Conservation (phyloP, 805 yeast genomes). For the Isabelozyma gotoi region DNA sequence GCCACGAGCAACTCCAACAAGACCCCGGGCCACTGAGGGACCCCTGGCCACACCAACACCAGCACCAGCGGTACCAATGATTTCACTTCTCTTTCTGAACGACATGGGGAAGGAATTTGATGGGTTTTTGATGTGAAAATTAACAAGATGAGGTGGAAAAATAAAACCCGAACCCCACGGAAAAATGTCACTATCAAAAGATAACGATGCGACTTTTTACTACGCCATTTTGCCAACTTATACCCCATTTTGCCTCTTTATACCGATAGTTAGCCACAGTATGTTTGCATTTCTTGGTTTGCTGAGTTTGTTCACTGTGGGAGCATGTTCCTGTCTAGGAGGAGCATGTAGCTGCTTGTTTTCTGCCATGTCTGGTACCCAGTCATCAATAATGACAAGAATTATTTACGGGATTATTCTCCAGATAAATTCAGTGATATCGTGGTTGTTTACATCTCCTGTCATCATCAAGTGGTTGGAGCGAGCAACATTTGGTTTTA, state of each 20-base stretch:
- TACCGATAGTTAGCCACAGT: no score
- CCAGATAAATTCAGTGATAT: constrained; percentile 71
- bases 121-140: neutral
- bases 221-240: neutral
- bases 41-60: constrained; percentile 4
- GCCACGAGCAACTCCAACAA: constrained; percentile 3
- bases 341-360: constrained; percentile 55
- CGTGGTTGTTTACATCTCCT: constrained; percentile 92
- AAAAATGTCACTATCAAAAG: neutral
- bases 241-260: no score
- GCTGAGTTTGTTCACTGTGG: neutral
- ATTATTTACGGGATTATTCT: constrained; percentile 80
- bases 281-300: neutral
- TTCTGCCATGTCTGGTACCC: constrained; percentile 51
- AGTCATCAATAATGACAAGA: constrained; percentile 81
- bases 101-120: no score
- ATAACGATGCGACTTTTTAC: neutral
- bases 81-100: constrained; percentile 43
- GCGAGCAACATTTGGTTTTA: constrained; percentile 63
- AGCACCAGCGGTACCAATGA: constrained; percentile 20
- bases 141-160: neutral
- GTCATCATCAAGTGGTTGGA: constrained; percentile 75
- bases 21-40: constrained; percentile 1
- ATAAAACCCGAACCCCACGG: neutral
- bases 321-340: neutral